These are phyloP conservation scores for Penicillium sp. DNA, from an alignment of 2,329 filamentous ascomycete genomes.

Conservation along the genomic window DNA sequence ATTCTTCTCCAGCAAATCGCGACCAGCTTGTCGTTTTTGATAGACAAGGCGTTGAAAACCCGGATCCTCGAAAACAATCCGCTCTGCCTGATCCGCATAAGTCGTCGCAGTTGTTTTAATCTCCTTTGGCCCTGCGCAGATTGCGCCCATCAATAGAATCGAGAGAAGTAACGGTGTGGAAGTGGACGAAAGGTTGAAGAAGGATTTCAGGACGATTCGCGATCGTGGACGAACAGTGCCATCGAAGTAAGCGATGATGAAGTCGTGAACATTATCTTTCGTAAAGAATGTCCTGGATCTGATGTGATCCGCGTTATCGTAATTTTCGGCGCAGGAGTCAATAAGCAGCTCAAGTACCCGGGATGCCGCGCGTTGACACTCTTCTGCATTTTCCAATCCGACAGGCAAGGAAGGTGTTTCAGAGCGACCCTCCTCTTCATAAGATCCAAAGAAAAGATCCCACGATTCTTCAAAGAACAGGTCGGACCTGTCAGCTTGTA, in stretches of 20 bases:
- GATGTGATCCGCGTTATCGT: neutral
- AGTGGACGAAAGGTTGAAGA: constrained; percentile 8
- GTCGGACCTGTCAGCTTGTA: neutral
- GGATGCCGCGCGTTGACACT: neutral
- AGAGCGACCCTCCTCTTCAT: neutral
- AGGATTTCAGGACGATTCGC: constrained; percentile 17
- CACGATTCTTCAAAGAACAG: constrained; percentile 13
- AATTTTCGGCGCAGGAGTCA: neutral
- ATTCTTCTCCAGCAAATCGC: neutral
- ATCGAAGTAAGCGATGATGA: constrained; percentile 19
- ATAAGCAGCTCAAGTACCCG: neutral
- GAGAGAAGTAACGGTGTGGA: constrained; percentile 7
- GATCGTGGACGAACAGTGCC: constrained; percentile 19
- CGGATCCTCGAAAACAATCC: constrained; percentile 7
- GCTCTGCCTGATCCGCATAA: constrained; percentile 9
- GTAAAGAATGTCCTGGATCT: constrained; percentile 5
- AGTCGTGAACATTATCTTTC: constrained; percentile 9
- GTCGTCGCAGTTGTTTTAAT: constrained; percentile 1
- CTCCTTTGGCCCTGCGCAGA: constrained; percentile 1
- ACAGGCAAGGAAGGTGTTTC: neutral
- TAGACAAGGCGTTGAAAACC: constrained; percentile 3
- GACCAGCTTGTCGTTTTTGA: neutral
- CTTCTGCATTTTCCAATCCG: constrained; percentile 6
- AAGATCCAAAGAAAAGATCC: constrained; percentile 14
- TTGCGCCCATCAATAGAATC: constrained; percentile 11